Evolutionary conservation across 2,329 filamentous ascomycete genomes (phyloP).

Genomic region (Trichoderma harzianum): DNA sequence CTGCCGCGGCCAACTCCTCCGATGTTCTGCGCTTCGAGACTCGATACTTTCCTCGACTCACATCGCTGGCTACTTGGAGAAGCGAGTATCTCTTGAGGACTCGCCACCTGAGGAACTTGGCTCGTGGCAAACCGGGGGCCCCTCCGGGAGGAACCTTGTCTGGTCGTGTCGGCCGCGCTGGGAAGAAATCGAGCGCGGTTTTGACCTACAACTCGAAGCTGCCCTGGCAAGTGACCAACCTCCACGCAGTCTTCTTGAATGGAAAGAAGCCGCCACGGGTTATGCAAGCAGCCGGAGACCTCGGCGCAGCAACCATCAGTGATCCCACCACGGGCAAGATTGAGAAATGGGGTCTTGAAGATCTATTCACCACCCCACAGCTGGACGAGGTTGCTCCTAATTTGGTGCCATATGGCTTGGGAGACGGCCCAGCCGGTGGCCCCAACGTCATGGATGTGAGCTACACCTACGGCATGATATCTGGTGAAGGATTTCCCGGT

Average conservation of each 20-base stretch:
- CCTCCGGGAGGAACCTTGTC: conserved; percentile 50
- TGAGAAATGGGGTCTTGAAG: conserved; percentile 77
- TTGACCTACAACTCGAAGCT: conserved; percentile 84
- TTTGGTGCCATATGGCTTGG: conserved; percentile 72
- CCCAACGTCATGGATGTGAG: conserved; percentile 92
- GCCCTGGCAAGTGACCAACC: conserved; percentile 71
- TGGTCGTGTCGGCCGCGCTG: conserved; percentile 46
- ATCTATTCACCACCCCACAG: conserved; percentile 71
- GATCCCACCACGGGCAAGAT: conserved; percentile 74
- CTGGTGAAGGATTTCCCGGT: conserved; percentile 82
- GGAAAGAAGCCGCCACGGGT: conserved; percentile 74
- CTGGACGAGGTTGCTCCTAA: conserved; percentile 74
- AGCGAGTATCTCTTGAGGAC: conserved; percentile 93
- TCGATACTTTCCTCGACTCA: conserved; percentile 79
- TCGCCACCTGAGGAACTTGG: conserved; percentile 74
- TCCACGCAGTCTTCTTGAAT: conserved; percentile 72
- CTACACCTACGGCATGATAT: conserved; percentile 76
- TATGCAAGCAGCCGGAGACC: conserved; percentile 77
- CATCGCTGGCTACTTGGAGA: conserved; percentile 83
- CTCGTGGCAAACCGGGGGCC: conserved; percentile 73
- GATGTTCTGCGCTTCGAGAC: conserved; percentile 66
- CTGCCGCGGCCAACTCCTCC: conserved; percentile 37
- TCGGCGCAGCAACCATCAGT: conserved; percentile 74
- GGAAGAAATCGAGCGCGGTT: conserved; percentile 68
- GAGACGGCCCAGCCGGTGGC: conserved; percentile 71